Conservation (phyloP, 495 filamentous ascomycete genomes). For the Rostrohypoxylon terebratum region DNA sequence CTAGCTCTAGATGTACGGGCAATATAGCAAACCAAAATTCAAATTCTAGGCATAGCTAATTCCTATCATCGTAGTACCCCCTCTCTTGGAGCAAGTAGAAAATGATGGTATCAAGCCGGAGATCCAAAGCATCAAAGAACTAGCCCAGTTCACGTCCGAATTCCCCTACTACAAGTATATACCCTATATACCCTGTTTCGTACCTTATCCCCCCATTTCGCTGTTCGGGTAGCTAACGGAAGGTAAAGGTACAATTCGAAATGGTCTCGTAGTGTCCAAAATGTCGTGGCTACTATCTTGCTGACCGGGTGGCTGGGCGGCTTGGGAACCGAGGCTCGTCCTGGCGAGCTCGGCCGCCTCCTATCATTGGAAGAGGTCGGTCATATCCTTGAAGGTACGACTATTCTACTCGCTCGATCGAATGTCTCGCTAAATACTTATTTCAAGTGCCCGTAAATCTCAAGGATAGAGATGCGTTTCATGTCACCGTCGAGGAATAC, state of each 20-base stretch:
- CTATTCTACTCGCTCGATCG: background rate
- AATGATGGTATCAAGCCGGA: slow-evolving; percentile 66
- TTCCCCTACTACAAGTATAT: slow-evolving; percentile 93
- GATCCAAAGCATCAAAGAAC: slow-evolving; percentile 65
- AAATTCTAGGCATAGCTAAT: slow-evolving; percentile 20
- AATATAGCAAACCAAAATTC: slow-evolving; percentile 23
- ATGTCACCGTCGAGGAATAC: slow-evolving; percentile 97
- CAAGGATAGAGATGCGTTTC: slow-evolving; percentile 89
- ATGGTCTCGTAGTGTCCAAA: slow-evolving; percentile 88
- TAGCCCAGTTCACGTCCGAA: slow-evolving; percentile 77
- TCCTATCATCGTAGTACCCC: slow-evolving; percentile 49
- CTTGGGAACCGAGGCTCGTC: slow-evolving; percentile 54
- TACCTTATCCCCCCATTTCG: background rate
- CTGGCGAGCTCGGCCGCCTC: slow-evolving; percentile 68
- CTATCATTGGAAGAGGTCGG: slow-evolving; percentile 91
- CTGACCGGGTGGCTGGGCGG: slow-evolving; percentile 84
- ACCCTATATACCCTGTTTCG: background rate
- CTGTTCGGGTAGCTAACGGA: slow-evolving; percentile 6
- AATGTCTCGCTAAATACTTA: slow-evolving; percentile 15
- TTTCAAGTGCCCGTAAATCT: slow-evolving; percentile 90
- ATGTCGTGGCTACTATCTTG: slow-evolving; percentile 77
- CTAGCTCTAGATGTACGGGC: slow-evolving; percentile 77
- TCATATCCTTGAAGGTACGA: slow-evolving; percentile 74
- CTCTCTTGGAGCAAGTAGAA: slow-evolving; percentile 66
- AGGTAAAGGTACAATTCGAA: slow-evolving; percentile 74